phyloP scores from a whole-genome alignment of 2,329 filamentous ascomycete species.

The Penicillium sclerotiorum region DNA sequence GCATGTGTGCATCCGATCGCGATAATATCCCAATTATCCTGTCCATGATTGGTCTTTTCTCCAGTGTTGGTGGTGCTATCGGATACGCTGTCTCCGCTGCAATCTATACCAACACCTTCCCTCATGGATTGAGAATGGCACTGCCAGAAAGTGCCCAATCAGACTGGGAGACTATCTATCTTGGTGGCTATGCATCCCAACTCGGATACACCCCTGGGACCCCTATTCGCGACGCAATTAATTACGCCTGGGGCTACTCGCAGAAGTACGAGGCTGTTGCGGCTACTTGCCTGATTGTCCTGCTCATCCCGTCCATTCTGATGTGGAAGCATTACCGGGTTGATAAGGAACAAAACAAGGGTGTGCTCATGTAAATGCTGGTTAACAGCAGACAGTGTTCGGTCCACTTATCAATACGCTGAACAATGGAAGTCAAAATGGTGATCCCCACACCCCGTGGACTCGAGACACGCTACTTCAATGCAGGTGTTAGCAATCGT shows the following conservation, averaged over 20 bases:
- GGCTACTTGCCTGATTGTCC: constrained; percentile 27
- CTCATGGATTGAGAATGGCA: constrained; percentile 11
- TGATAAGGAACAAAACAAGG: constrained; percentile 35
- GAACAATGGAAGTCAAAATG: too few relatives aligned
- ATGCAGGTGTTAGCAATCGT: too few relatives aligned
- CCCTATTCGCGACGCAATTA: constrained; percentile 35
- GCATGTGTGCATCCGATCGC: constrained; percentile 59
- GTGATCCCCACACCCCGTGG: too few relatives aligned
- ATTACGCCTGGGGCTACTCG: constrained; percentile 38
- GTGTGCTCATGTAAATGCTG: constrained; percentile 6
- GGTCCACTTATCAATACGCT: too few relatives aligned
- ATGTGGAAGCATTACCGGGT: constrained; percentile 33
- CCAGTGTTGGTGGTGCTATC: constrained; percentile 38
- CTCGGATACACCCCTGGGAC: constrained; percentile 31
- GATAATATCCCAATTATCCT: constrained; percentile 54
- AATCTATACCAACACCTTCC: constrained; percentile 26
- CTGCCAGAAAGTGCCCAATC: constrained; percentile 23
- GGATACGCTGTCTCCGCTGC: constrained; percentile 32
- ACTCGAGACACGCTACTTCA: too few relatives aligned
- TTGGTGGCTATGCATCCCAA: constrained; percentile 31
- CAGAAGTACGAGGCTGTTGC: constrained; percentile 33
- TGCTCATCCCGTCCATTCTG: constrained; percentile 27
- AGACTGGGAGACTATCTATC: constrained; percentile 24
- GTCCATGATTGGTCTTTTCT: constrained; percentile 37
- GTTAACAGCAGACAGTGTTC: too few relatives aligned